Base-by-base conservation (phyloP, 2,329 filamentous ascomycete species). In the Nothopassalora personata region DNA sequence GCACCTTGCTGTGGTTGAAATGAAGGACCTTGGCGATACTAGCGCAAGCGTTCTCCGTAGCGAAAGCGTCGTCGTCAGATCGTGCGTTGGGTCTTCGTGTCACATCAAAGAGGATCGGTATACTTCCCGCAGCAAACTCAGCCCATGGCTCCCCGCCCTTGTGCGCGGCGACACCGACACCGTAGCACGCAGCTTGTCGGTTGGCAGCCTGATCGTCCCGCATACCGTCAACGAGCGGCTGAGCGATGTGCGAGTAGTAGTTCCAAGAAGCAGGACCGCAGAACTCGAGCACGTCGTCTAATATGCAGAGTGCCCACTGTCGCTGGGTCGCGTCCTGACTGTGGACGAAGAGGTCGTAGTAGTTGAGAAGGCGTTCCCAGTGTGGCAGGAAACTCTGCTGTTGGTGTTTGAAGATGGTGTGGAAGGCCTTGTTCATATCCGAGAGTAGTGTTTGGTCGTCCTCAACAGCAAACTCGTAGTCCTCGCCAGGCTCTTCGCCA, bases 371-470 rank as follows among this genome's bases (percentile, higher is more conserved):
- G 55, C 85, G 84, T 72, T 96, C 89, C 92, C 93, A 99, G 46
- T 90, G 81, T 5, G 86, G 88, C 56, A 99, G 81, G 81, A 99
- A 99, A 10, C 83, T 79, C 9, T 86, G 81, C 27, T 90, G 90
- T 73, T 97, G 91, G 77, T 96, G 92, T 81, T 97, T 97, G 83
- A 99, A 99, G 66, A 99, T 91, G 61, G 91, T 93, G 76, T 99
- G 94, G 83, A 96, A 99, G 0, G 94, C 93, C 81, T 99, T 99
- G 84, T 99, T 99, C 94, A 99, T 99, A 72, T 99, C 94, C 1
- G 92, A 96, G 47, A 99, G 83, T 18, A 99, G 82, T 23, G 91
- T 96, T 76, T 97, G 93, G 72, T 99, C 94, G 67, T 99, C 94
- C 74, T 99, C 94, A 51, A 99, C 92, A 11, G 93, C 94, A 68